These are phyloP conservation scores for Pistacia atlantica DNA, from an alignment of 345 rosid species.

Conservation along the genomic window DNA sequence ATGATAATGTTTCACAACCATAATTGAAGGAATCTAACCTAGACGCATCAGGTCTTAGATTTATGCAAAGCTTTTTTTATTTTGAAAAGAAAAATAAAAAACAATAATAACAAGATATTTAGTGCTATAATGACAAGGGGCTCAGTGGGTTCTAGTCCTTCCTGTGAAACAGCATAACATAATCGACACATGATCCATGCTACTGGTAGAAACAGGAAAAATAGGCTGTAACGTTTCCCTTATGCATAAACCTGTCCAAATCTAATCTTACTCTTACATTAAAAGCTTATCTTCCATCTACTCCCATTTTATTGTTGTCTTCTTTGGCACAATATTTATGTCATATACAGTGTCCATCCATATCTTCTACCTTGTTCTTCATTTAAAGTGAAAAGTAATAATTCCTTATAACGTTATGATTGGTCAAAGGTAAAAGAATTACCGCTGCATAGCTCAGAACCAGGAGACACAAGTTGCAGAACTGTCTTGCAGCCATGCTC, in stretches of 20 bases:
- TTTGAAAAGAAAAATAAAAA: not conserved
- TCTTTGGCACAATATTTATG: not conserved
- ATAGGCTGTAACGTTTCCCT: not conserved
- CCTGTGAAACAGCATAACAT: not conserved
- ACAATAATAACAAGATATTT: not conserved
- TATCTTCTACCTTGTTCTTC: not conserved
- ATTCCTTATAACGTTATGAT: not conserved
- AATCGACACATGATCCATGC: not conserved
- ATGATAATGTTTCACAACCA: conserved; percentile 2
- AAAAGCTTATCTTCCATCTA: not conserved
- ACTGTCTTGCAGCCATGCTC: not conserved
- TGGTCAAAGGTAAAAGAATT: not conserved
- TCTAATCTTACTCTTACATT: not conserved
- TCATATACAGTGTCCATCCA: not conserved
- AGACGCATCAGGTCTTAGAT: not conserved
- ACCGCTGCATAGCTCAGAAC: not conserved
- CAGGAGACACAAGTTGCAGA: not conserved
- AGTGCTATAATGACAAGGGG: not conserved
- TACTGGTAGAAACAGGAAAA: not conserved
- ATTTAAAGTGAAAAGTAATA: not conserved
- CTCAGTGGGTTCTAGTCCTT: not conserved
- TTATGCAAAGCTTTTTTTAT: not conserved
- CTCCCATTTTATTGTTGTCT: not conserved
- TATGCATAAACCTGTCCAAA: not conserved
- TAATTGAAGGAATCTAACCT: not conserved